Conservation (phyloP, 2,329 filamentous ascomycete species). For the Daldinia sp. region DNA sequence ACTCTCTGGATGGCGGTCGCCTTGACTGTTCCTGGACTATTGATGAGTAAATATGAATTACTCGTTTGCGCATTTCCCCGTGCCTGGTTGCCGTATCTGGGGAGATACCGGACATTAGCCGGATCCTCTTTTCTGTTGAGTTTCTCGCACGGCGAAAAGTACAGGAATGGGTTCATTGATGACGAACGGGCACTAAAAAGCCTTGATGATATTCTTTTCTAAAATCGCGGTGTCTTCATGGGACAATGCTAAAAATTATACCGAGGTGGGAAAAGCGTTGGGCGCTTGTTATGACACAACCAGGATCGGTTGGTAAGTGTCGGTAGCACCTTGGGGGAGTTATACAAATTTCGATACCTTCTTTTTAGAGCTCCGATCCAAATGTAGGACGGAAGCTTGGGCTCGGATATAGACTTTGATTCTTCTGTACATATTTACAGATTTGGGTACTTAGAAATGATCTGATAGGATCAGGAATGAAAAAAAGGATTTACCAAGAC, state of each 20-base stretch:
- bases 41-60: constrained; percentile 38
- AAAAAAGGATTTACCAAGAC: constrained; percentile 15
- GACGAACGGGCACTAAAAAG: constrained; percentile 21
- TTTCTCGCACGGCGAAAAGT: constrained; percentile 20
- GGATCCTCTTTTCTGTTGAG: constrained; percentile 24
- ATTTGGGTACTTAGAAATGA: constrained; percentile 20
- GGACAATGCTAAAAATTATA: constrained; percentile 19
- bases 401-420: constrained; percentile 32
- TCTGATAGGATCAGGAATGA: constrained; percentile 17
- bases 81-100: not conserved
- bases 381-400: not conserved
- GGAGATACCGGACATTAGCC: constrained; percentile 2
- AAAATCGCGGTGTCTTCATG: not conserved
- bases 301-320: constrained; percentile 22
- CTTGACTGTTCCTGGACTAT: constrained; percentile 45
- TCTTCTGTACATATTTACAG: constrained; percentile 30
- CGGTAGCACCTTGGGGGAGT: not conserved
- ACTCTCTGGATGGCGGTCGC: constrained; percentile 51
- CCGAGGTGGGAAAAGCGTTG: constrained; percentile 20
- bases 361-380: constrained; percentile 6
- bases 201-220: constrained; percentile 32
- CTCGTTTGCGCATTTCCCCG: not conserved
- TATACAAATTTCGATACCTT: constrained; percentile 4
- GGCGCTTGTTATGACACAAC: constrained; percentile 16
- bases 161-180: constrained; percentile 14